A percentile compares a stretch with the other conserved stretches of the same genome.
Conservation (phyloP, 768 basidiomycete genomes). For the Termitomyces sp. region DNA sequence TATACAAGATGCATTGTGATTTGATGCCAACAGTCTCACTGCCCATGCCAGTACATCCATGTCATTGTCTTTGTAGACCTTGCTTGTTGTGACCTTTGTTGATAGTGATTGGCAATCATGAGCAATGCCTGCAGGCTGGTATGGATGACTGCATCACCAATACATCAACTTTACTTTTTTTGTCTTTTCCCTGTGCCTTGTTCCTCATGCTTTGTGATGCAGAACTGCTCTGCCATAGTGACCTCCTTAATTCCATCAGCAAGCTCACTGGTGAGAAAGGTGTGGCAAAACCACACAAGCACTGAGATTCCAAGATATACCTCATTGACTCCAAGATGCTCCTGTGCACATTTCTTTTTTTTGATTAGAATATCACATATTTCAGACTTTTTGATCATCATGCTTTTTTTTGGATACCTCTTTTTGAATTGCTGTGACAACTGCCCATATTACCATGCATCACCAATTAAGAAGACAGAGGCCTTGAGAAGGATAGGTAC, state of each 20-base stretch:
- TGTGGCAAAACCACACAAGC: conserved; percentile 26
- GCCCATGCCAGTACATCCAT: conserved; percentile 85
- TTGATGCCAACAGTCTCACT: conserved; percentile 74
- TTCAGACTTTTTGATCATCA: not conserved
- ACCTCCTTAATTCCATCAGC: conserved; percentile 77
- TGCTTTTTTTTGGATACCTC: not conserved
- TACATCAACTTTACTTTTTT: conserved; percentile 29
- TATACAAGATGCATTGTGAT: conserved; percentile 68
- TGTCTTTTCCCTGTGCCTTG: not conserved
- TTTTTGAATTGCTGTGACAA: not conserved
- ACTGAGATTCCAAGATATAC: not conserved
- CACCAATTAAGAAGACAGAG: too few species aligned
- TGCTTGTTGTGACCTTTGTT: not conserved
- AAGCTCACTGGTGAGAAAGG: conserved; percentile 68
- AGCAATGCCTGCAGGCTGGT: conserved; percentile 43
- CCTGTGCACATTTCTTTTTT: not conserved
- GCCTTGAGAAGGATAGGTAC: too few species aligned
- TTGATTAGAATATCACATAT: not conserved
- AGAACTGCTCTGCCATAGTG: conserved; percentile 78
- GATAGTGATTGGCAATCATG: conserved; percentile 76
- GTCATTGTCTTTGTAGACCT: not conserved
- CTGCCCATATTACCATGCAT: too few species aligned
- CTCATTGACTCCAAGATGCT: not conserved
- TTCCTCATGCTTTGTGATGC: conserved; percentile 3
- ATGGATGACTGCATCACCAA: conserved; percentile 81